These are phyloP conservation scores for Pinus albicaulis DNA, from an alignment of 75 land plant genomes.

Conservation along the genomic window DNA sequence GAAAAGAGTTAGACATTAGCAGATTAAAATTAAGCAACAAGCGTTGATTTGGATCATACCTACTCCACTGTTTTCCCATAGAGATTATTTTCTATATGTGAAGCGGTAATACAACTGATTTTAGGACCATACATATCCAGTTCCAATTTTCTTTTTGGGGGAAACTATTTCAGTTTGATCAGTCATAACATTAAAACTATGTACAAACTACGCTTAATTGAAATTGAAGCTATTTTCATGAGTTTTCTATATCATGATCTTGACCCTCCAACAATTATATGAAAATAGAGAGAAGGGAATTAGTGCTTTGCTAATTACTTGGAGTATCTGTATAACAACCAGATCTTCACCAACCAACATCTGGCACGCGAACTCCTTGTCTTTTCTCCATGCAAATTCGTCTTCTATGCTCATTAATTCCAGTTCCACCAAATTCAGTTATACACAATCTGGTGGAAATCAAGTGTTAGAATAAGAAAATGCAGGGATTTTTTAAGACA, in stretches of 20 bases:
- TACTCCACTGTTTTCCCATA: constrained; percentile 13
- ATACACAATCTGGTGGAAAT: neutral
- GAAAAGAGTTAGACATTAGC: too few species aligned
- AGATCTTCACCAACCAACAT: constrained; percentile 90
- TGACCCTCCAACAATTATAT: neutral
- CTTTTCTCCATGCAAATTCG: constrained; percentile 71
- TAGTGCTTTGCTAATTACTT: constrained; percentile 47
- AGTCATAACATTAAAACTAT: neutral
- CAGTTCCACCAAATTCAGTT: neutral
- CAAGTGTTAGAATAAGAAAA: neutral
- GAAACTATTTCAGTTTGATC: constrained; percentile 14
- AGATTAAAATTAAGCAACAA: too few species aligned
- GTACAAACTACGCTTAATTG: too few species aligned
- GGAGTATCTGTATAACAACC: constrained; percentile 47
- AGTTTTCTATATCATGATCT: neutral
- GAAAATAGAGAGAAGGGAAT: too few species aligned
- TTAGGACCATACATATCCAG: constrained; percentile 20
- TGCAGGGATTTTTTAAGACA: neutral
- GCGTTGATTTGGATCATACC: constrained; percentile 1
- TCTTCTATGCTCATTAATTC: constrained; percentile 23
- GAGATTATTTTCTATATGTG: constrained; percentile 12
- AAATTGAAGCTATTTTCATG: too few species aligned
- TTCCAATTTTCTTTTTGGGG: constrained; percentile 21
- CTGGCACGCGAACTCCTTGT: constrained; percentile 83
- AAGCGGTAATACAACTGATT: constrained; percentile 12